Evolutionary conservation across 257 asterid species (phyloP).

Genomic region (Solanum rostratum): DNA sequence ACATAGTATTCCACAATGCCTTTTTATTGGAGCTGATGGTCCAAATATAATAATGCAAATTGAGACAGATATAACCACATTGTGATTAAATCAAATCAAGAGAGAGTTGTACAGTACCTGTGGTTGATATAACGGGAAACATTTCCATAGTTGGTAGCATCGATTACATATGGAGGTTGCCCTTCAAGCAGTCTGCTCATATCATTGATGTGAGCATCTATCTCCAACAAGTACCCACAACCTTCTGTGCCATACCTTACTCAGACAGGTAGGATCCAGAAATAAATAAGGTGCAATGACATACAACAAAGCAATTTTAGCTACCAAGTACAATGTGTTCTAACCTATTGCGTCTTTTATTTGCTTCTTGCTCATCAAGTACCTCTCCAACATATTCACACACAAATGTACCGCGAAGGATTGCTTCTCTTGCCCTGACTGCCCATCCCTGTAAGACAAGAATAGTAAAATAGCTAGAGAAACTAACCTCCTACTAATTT

Average conservation of each 20-base stretch:
- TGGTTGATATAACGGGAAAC: constrained; percentile 96
- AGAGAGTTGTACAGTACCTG: constrained; percentile 40
- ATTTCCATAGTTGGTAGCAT: constrained; percentile 80
- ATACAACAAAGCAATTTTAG: not conserved
- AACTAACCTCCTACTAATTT: not conserved
- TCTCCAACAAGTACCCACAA: constrained; percentile 55
- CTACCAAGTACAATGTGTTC: not conserved
- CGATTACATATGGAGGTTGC: constrained; percentile 61
- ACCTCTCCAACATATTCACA: constrained; percentile 97
- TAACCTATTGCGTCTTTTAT: constrained; percentile 70
- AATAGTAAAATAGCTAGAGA: constrained; percentile 1
- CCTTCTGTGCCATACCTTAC: constrained; percentile 63
- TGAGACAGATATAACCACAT: not conserved
- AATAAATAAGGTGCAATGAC: not conserved
- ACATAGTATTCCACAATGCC: not conserved
- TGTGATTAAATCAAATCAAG: not conserved
- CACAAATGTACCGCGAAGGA: constrained; percentile 80
- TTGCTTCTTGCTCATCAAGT: constrained; percentile 73
- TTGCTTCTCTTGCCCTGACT: constrained; percentile 77
- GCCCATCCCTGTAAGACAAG: constrained; percentile 91
- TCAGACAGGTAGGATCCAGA: not conserved
- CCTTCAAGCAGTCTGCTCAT: constrained; percentile 83
- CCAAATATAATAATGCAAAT: not conserved
- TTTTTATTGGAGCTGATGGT: not conserved
- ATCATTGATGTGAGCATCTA: constrained; percentile 62